Base-by-base conservation (phyloP, 73 alveolate species). In the Durusdinium trenchii region DNA sequence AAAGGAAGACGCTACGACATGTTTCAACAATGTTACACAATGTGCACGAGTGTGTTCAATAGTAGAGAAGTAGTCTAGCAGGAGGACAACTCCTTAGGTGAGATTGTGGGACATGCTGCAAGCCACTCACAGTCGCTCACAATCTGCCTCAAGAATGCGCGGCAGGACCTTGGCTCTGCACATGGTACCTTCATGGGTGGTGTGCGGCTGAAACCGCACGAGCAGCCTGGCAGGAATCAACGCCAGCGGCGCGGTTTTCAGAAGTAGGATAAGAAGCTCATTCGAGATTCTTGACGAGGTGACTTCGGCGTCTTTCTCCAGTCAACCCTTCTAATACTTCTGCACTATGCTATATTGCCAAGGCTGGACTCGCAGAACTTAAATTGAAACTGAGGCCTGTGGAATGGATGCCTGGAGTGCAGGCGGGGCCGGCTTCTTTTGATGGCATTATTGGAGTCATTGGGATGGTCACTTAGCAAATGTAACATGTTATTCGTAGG, bases 131-230 rank as follows among this genome's bases (percentile, higher is more conserved):
- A n/a, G n/a, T n/a, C n/a, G n/a, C n/a, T n/a, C n/a, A n/a, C n/a
- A n/a, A n/a, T n/a, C n/a, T n/a, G n/a, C n/a, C n/a, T n/a, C n/a
- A n/a, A n/a, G n/a, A n/a, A n/a, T n/a, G n/a, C 45, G 50, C 43
- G 3, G 14, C 87, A 90, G 96, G 96, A 90, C 28, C 96, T 90
- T 6, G 96, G 96, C 43, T 90, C 96, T 16, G 86, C 96, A 14
- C 96, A 90, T 46, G 96, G 96, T 36, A 90, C 96, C 64, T 64
- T 90, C 73, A 32, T 90, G 85, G 86, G 86, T 26, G 86, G 96
- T 30, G 71, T 67, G 43, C 96, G 96, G 35, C 35, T 90, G 86
- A 90, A 90, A 28, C 96, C 96, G 6, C 86, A 90, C 30, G 96
- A 90, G 96, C 96, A 14, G 35, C 71, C n/a, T 48, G 92, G 71